A percentile compares a stretch with the other conserved stretches of the same genome.
phyloP scores from a whole-genome alignment of 2,329 filamentous ascomycete genomes.

The Cordyceps cateniannulata region DNA sequence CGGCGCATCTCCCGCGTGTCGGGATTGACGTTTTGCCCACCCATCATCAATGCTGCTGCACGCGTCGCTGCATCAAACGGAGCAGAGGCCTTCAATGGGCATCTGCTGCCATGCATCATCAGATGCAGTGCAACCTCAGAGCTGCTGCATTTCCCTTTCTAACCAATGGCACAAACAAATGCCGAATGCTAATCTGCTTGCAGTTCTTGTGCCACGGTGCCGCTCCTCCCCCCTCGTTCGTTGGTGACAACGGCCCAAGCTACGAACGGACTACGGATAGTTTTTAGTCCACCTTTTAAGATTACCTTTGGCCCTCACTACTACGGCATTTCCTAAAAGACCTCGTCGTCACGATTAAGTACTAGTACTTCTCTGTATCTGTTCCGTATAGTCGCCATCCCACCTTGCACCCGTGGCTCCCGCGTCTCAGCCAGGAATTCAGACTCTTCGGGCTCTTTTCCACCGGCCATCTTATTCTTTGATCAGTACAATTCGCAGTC shows the following conservation, averaged over 20 bases:
- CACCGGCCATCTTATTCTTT: neutral
- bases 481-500: neutral
- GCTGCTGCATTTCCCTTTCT: no score
- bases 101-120: neutral
- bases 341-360: conserved; percentile 3
- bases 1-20: neutral
- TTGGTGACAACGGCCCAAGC: conserved; percentile 1
- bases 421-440: no score
- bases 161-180: no score
- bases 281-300: conserved; percentile 10
- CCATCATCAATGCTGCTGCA: neutral
- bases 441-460: no score
- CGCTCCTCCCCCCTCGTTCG: neutral
- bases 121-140: neutral
- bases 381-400: neutral
- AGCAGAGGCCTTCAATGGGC: neutral
- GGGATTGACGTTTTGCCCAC: neutral
- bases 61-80: neutral
- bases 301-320: conserved; percentile 2
- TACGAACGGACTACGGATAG: neutral
- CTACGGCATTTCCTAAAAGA: neutral
- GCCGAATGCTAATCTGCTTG: neutral
- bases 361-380: neutral
- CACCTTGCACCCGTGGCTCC: neutral
- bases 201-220: neutral